A percentile compares a stretch with the other conserved stretches of the same genome.
These are phyloP conservation scores for Laguncularia racemosa DNA, from an alignment of 345 rosid species.

Conservation along the genomic window DNA sequence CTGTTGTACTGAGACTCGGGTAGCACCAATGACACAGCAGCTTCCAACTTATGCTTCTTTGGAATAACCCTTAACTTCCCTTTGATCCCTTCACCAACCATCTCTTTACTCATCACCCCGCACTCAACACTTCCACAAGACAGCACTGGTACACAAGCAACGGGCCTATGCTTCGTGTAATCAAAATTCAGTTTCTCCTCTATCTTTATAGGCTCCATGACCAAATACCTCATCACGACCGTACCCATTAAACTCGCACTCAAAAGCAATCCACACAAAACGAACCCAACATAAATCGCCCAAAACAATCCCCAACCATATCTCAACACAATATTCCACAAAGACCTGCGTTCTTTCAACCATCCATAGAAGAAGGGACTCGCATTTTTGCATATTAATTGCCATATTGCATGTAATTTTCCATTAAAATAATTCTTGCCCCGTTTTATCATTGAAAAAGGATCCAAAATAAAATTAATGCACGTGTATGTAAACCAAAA, in stretches of 20 bases:
- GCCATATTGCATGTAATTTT: constrained; percentile 19
- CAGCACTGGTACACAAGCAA: constrained; percentile 48
- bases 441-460: constrained; percentile 40
- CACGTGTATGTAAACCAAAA: constrained; percentile 27
- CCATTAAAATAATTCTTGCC: constrained; percentile 20
- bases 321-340: constrained; percentile 29
- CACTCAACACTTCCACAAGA: constrained; percentile 44
- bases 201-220: constrained; percentile 50
- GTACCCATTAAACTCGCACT: constrained; percentile 45
- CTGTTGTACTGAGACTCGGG: constrained; percentile 83
- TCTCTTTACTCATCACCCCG: constrained; percentile 38
- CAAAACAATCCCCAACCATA: constrained; percentile 66
- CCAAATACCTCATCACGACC: constrained; percentile 42
- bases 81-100: constrained; percentile 19
- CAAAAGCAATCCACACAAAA: constrained; percentile 52
- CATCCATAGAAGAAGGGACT: constrained; percentile 27
- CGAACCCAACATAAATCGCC: constrained; percentile 53
- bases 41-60: constrained; percentile 33
- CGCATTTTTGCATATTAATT: constrained; percentile 17
- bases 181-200: constrained; percentile 61
- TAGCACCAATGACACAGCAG: constrained; percentile 35
- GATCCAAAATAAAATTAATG: constrained; percentile 41
- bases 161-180: constrained; percentile 53
- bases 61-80: constrained; percentile 26
- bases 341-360: constrained; percentile 37